These are phyloP conservation scores for Scutellaria barbata DNA, from an alignment of 257 asterid species.

Conservation along the genomic window DNA sequence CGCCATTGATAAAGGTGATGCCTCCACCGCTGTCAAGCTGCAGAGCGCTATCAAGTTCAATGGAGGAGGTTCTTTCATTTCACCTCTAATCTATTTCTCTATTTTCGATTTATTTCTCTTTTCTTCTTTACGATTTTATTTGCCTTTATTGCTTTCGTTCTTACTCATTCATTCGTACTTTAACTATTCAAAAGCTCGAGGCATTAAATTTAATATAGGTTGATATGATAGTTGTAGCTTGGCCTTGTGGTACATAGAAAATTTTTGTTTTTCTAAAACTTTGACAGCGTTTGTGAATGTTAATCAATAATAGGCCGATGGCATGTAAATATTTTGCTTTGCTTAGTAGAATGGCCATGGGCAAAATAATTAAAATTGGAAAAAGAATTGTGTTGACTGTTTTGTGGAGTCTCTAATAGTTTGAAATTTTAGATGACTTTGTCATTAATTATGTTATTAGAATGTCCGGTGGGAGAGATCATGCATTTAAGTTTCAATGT, in stretches of 20 bases:
- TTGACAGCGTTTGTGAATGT: background rate
- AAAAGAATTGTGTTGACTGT: background rate
- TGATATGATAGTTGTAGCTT: background rate
- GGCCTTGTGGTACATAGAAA: background rate
- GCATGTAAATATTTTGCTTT: background rate
- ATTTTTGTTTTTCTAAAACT: background rate
- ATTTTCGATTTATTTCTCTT: background rate
- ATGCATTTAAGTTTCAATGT: background rate
- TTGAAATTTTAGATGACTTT: background rate
- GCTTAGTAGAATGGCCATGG: constrained; percentile 12
- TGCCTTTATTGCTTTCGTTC: background rate
- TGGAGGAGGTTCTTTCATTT: constrained; percentile 73
- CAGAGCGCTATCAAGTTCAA: constrained; percentile 92
- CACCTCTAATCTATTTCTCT: constrained; percentile 9
- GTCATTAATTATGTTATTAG: background rate
- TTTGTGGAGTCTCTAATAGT: background rate
- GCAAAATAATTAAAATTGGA: background rate
- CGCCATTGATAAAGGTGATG: constrained; percentile 73
- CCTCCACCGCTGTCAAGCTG: constrained; percentile 70
- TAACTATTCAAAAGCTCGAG: background rate
- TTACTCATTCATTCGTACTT: background rate
- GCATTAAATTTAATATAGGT: background rate
- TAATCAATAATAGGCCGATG: background rate
- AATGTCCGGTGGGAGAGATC: background rate
- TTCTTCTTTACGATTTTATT: too few relatives aligned